phyloP scores from a whole-genome alignment of 352 stramenopile species.

The Pythium aphanidermatum region DNA sequence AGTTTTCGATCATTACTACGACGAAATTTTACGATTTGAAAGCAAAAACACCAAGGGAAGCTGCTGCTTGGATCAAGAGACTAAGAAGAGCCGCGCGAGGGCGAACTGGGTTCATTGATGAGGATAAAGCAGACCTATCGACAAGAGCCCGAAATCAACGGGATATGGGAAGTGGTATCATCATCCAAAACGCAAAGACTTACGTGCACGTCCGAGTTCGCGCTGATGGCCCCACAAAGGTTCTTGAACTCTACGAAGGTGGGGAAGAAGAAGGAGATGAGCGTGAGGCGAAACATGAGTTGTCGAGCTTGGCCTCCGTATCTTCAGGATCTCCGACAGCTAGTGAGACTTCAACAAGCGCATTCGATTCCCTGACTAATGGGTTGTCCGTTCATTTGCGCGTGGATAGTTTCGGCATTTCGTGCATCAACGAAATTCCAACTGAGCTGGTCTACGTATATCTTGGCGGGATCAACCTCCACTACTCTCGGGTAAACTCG shows the following conservation, averaged over 20 bases:
- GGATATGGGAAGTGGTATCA: slow-evolving; percentile 27
- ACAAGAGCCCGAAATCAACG: slow-evolving; percentile 17
- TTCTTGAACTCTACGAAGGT: slow-evolving; percentile 88
- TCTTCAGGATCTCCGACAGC: slow-evolving; percentile 62
- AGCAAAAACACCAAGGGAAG: slow-evolving; percentile 64
- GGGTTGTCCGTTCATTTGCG: slow-evolving; percentile 64
- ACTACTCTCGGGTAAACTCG: slow-evolving; percentile 68
- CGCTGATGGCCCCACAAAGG: slow-evolving; percentile 86
- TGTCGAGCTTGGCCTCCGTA: slow-evolving; percentile 56
- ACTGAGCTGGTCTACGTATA: slow-evolving; percentile 86
- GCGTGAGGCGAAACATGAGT: slow-evolving; percentile 68
- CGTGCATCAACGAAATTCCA: slow-evolving; percentile 81
- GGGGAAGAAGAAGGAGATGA: slow-evolving; percentile 84
- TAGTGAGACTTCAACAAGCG: slow-evolving; percentile 72
- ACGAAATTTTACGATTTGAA: slow-evolving; percentile 86
- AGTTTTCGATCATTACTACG: slow-evolving; percentile 84
- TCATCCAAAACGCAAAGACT: slow-evolving; percentile 76
- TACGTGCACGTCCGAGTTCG: slow-evolving; percentile 82
- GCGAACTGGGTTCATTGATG: slow-evolving; percentile 7
- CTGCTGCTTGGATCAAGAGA: slow-evolving; percentile 59
- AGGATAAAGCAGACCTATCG: slow-evolving; percentile 6
- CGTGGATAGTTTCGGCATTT: slow-evolving; percentile 77
- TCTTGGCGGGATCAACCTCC: slow-evolving; percentile 68
- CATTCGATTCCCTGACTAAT: slow-evolving; percentile 58
- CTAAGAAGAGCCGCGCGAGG: slow-evolving; percentile 59